Conservation (phyloP, 179 eudicot species). For the Silene vulgaris region DNA sequence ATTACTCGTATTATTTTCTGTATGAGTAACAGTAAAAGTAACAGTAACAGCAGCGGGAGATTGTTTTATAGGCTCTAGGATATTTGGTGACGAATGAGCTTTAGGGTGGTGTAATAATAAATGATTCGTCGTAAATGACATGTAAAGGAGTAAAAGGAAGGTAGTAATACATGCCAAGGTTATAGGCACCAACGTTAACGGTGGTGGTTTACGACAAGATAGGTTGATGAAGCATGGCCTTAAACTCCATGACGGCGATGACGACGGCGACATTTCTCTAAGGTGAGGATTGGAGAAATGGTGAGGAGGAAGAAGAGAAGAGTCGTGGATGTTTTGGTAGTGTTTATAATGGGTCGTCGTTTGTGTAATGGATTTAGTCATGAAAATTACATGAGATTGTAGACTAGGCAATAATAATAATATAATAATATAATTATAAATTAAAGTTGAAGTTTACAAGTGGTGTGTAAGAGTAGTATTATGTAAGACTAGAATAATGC, state of each 20-base stretch:
- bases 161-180: conserved; percentile 18
- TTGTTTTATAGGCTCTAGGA: not conserved
- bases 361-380: conserved; percentile 7
- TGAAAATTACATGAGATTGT: conserved; percentile 4
- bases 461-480: not conserved
- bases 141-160: conserved; percentile 21
- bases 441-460: not conserved
- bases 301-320: not conserved
- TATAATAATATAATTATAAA: not conserved
- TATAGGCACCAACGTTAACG: conserved; percentile 21
- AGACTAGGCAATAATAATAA: conserved; percentile 5
- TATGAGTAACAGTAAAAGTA: not conserved
- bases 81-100: not conserved
- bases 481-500: not conserved
- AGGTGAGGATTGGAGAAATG: too few species aligned
- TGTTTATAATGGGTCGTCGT: not conserved
- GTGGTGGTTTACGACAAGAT: conserved; percentile 10
- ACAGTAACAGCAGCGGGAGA: not conserved
- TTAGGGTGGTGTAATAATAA: conserved; percentile 1
- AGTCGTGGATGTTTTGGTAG: not conserved
- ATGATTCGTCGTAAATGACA: conserved; percentile 19
- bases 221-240: conserved; percentile 17
- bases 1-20: not conserved
- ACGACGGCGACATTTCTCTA: not conserved
- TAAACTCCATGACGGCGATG: conserved; percentile 14